These are phyloP conservation scores for Umbelopsis isabellina DNA, from an alignment of 192 early-diverging fungal species.

Conservation along the genomic window DNA sequence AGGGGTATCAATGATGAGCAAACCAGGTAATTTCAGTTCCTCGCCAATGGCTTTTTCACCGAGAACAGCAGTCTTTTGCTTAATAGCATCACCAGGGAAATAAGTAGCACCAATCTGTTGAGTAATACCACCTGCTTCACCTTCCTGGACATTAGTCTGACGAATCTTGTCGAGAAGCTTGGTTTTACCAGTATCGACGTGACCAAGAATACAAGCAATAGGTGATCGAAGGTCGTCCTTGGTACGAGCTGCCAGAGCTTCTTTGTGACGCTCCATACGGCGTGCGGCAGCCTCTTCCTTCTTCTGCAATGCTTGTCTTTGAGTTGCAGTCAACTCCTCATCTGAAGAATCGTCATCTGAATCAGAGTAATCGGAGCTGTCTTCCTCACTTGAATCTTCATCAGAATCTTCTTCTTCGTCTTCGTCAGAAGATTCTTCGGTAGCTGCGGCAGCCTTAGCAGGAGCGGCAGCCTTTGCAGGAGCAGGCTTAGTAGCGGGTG, in stretches of 20 bases:
- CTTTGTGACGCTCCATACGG: slow-evolving; percentile 68
- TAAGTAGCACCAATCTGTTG: slow-evolving; percentile 99
- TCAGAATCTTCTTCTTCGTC: slow-evolving; percentile 47
- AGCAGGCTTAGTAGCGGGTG: slow-evolving; percentile 27
- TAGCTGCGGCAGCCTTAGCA: slow-evolving; percentile 16
- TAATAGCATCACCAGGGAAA: slow-evolving; percentile 96
- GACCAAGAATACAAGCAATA: slow-evolving; percentile 97
- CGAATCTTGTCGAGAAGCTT: slow-evolving; percentile 99
- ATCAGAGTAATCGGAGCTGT: slow-evolving; percentile 48
- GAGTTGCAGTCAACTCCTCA: slow-evolving; percentile 66
- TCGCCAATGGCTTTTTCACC: slow-evolving; percentile 33
- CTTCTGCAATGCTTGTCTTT: slow-evolving; percentile 63
- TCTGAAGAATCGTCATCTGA: slow-evolving; percentile 55
- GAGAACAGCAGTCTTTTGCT: slow-evolving; percentile 86
- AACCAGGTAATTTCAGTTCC: slow-evolving; percentile 88
- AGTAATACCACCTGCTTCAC: slow-evolving; percentile 99
- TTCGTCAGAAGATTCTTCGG: slow-evolving; percentile 48
- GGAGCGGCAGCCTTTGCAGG: slow-evolving; percentile 30
- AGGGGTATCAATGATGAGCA: slow-evolving; percentile 97
- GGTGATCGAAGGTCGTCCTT: slow-evolving; percentile 94
- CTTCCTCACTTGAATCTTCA: slow-evolving; percentile 42
- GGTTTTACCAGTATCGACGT: slow-evolving; percentile 98
- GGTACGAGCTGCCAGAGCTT: slow-evolving; percentile 81
- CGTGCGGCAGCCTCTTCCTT: slow-evolving; percentile 84
- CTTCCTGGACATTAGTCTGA: slow-evolving; percentile 98